Evolutionary conservation across 306 rosid species (phyloP).

Genomic region (Castanea crenata): DNA sequence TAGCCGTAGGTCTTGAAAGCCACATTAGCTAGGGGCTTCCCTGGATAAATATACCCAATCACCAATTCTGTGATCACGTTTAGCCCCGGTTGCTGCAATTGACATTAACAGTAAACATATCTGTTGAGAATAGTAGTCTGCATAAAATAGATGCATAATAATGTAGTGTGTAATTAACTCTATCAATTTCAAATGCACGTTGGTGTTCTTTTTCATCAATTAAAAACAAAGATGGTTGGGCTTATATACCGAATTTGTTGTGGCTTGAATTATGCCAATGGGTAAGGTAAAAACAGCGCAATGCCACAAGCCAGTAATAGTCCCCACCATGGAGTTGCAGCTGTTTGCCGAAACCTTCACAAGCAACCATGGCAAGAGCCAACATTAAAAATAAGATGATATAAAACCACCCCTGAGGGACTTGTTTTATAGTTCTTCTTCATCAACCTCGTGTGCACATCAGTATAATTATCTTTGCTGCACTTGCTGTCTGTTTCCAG

Average conservation of each 20-base stretch:
- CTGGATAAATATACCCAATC: slow-evolving; percentile 77
- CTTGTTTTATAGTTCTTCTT: slow-evolving; percentile 68
- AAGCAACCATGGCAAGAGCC: slow-evolving; percentile 35
- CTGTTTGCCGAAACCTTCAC: slow-evolving; percentile 73
- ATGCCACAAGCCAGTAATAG: slow-evolving; percentile 49
- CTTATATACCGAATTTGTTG: slow-evolving; percentile 59
- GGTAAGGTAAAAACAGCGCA: slow-evolving; percentile 70
- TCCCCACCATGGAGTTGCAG: slow-evolving; percentile 96
- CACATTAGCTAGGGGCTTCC: slow-evolving; percentile 79
- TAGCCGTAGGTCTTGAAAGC: slow-evolving; percentile 84
- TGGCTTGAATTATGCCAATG: slow-evolving; percentile 75
- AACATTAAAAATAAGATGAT: slow-evolving; percentile 36
- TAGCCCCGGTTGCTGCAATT: slow-evolving; percentile 60
- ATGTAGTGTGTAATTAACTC: too few relatives aligned
- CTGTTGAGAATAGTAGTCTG: too few relatives aligned
- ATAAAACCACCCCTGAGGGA: slow-evolving; percentile 80
- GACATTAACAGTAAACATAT: neutral
- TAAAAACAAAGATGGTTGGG: neutral
- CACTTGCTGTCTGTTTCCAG: slow-evolving; percentile 47
- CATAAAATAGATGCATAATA: neutral
- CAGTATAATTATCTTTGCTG: slow-evolving; percentile 29
- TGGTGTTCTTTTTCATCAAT: neutral
- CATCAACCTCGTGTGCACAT: slow-evolving; percentile 76
- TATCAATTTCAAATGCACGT: neutral
- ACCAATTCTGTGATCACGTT: slow-evolving; percentile 74